Base-by-base conservation (phyloP, 495 filamentous ascomycete species). In the Aspergillus wentii region DNA sequence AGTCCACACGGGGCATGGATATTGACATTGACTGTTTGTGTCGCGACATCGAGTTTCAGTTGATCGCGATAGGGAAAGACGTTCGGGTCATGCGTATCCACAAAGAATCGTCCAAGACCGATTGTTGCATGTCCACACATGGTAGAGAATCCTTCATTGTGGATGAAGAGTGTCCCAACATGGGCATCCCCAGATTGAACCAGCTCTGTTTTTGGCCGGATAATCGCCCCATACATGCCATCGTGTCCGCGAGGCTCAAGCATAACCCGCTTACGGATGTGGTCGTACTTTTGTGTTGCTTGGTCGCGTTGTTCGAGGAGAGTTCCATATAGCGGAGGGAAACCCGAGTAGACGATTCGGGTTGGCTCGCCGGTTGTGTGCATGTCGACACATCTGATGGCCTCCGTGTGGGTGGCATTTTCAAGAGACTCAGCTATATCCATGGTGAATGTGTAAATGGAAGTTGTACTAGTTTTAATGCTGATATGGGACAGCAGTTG, bases 71-170 rank as follows among this genome's bases (percentile, higher is more conserved):
- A 21, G 3, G 54, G 57, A 20, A 61, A 61, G 9, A 56, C 45
- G 5, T 10, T 33, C 16, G 20, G 11, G 25, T 59, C 55, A 31
- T 48, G 42, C 8, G 45, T 54, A 34, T 61, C 54, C 17, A 57
- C 48, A 1, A 54, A 25, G 35, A 66, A 62, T 2, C 62, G 46
- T 0, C 62, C 62, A 19, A 64, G 29, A 1, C 57, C 62, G 33
- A 66, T 55, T 7, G 62, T 63, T 8, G 59, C 62, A 49, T 66
- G 62, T 43, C 82, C 80, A 43, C 83, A 86, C 45, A 95, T 87
- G 3, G 80, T 83, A 13, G 78, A 75, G 52, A 88, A 95, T 14
- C 87, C 90, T 30, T 83, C 83, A 30, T 89, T 81, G 35, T 85
- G 54, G 74, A 46, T 54, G 38, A 62, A 59, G 1, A 58, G 30